These are phyloP conservation scores for Boletus hoseneyae DNA, from an alignment of 1,284 basidiomycete species.

Conservation along the genomic window DNA sequence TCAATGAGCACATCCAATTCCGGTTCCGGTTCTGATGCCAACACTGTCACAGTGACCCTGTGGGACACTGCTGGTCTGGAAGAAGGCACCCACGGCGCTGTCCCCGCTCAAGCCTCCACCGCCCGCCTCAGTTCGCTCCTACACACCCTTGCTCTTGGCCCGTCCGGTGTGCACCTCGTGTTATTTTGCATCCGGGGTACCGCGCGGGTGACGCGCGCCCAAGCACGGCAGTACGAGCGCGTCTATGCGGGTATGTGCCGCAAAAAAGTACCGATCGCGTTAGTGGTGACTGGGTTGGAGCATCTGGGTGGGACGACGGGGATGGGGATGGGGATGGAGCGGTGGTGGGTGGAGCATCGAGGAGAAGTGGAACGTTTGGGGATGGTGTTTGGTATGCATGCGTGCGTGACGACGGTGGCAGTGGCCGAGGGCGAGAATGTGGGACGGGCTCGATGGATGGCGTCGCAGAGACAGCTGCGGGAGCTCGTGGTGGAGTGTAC, in stretches of 20 bases:
- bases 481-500: not conserved
- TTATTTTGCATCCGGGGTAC: conserved; percentile 10
- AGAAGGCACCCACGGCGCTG: conserved; percentile 3
- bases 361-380: not conserved
- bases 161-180: conserved; percentile 5
- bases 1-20: too few relatives aligned
- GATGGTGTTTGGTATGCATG: not conserved
- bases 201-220: not conserved
- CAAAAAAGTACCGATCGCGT: conserved; percentile 7
- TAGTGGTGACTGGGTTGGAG: conserved; percentile 5
- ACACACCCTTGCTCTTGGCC: not conserved
- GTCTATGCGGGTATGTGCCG: conserved; percentile 12
- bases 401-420: conserved; percentile 3
- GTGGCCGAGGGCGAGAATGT: too few relatives aligned
- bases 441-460: not conserved
- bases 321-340: not conserved
- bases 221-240: conserved; percentile 12
- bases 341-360: conserved; percentile 1
- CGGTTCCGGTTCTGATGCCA: not conserved
- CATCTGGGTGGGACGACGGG: not conserved
- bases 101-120: not conserved
- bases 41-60: not conserved
- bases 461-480: not conserved
- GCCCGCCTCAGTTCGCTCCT: not conserved
- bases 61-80: conserved; percentile 8